Conservation (phyloP, 148 eudicot genomes). For the Vaccinium corymbosum region DNA sequence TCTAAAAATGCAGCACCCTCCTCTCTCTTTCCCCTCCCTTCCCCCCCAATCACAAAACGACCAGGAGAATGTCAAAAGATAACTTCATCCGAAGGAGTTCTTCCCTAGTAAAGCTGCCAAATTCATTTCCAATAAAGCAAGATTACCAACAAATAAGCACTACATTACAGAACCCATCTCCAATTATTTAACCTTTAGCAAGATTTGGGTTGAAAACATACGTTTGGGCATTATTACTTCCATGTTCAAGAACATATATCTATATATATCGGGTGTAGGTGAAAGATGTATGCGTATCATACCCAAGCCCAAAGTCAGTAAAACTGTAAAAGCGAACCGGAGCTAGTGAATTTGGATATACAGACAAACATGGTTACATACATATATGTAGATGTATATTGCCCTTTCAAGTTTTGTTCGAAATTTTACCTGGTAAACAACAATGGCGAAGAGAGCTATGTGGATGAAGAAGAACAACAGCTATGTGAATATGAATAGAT, state of each 20-base stretch:
- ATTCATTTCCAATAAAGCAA: neutral
- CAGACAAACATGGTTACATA: neutral
- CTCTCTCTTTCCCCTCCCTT: too few species aligned
- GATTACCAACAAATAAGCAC: neutral
- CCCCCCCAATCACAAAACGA: too few species aligned
- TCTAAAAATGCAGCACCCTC: too few species aligned
- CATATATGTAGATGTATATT: neutral
- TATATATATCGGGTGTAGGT: neutral
- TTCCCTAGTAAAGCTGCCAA: neutral
- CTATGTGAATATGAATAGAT: slow-evolving; percentile 60
- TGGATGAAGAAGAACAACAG: slow-evolving; percentile 68
- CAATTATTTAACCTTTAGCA: neutral
- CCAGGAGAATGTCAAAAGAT: too few species aligned
- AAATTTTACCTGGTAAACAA: slow-evolving; percentile 59
- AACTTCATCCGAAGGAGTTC: neutral
- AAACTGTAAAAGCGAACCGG: neutral
- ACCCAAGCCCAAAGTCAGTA: neutral
- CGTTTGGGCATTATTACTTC: neutral
- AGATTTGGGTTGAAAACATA: neutral
- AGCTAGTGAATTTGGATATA: neutral
- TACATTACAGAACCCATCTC: neutral
- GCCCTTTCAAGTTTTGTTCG: neutral
- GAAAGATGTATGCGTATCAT: neutral
- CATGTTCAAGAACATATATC: neutral
- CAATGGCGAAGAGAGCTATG: slow-evolving; percentile 57